Conservation (phyloP, 2,329 filamentous ascomycete genomes). For the Fusarium sulawesiense region DNA sequence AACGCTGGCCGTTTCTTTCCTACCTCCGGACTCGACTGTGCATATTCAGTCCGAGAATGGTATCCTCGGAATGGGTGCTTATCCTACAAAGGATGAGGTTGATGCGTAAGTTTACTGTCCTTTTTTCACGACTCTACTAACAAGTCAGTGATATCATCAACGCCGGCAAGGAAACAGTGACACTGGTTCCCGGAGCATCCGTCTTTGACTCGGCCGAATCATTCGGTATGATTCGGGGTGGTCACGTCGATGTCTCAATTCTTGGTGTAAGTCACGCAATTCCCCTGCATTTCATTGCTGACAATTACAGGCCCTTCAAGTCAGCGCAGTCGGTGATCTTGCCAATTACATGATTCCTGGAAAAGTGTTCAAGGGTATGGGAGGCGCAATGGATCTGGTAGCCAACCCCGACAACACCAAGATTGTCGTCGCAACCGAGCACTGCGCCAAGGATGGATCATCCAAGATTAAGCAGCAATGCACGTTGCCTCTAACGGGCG, state of each 20-base stretch:
- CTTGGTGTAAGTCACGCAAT: conserved; percentile 65
- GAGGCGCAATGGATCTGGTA: conserved; percentile 79
- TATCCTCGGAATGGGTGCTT: conserved; percentile 84
- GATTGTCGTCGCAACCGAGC: conserved; percentile 77
- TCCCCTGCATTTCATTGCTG: conserved; percentile 1
- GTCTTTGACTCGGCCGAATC: conserved; percentile 85
- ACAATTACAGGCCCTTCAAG: conserved; percentile 71
- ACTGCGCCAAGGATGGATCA: conserved; percentile 75
- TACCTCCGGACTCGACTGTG: conserved; percentile 75
- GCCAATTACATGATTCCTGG: conserved; percentile 94
- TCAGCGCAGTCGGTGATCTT: conserved; percentile 80
- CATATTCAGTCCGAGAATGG: conserved; percentile 91
- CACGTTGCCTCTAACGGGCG: conserved; percentile 73
- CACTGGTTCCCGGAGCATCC: conserved; percentile 78
- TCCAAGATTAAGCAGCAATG: conserved; percentile 75
- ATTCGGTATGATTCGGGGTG: conserved; percentile 88
- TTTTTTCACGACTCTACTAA: conserved; percentile 6
- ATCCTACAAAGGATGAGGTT: conserved; percentile 77
- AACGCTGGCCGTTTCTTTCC: conserved; percentile 82
- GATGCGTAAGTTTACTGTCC: conserved; percentile 63
- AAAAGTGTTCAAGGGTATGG: conserved; percentile 90
- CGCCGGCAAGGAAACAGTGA: conserved; percentile 89
- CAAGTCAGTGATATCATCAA: conserved; percentile 76
- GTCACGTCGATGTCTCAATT: conserved; percentile 85
- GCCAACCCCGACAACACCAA: conserved; percentile 77